Evolutionary conservation across 805 yeast species (phyloP).

Genomic region (Saturnispora dispora): DNA sequence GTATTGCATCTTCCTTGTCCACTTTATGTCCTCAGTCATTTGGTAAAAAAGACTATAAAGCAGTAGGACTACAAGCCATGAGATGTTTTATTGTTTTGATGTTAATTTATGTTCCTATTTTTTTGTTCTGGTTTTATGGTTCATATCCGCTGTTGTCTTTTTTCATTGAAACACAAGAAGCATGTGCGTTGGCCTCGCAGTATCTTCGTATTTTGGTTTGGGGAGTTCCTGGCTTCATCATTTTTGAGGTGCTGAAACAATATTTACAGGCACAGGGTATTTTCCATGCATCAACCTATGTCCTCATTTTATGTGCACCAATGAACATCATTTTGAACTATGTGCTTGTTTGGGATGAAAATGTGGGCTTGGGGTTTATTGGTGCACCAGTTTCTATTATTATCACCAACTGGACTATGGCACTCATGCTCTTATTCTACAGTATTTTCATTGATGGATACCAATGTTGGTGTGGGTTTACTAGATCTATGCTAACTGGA

Average conservation of each 20-base stretch:
- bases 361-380: slow-evolving; percentile 42
- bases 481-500: slow-evolving; percentile 32
- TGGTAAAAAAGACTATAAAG: slow-evolving; percentile 41
- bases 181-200: slow-evolving; percentile 39
- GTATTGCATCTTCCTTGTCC: slow-evolving; percentile 48
- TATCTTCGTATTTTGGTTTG: slow-evolving; percentile 39
- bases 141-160: slow-evolving; percentile 24
- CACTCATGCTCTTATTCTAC: slow-evolving; percentile 32
- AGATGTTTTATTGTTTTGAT: slow-evolving; percentile 41
- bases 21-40: slow-evolving; percentile 54
- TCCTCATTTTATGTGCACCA: slow-evolving; percentile 46
- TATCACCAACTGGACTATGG: slow-evolving; percentile 50
- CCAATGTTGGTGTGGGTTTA: slow-evolving; percentile 44
- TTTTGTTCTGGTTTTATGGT: slow-evolving; percentile 34
- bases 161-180: slow-evolving; percentile 37
- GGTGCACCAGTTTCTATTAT: slow-evolving; percentile 56
- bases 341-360: slow-evolving; percentile 35
- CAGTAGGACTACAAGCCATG: slow-evolving; percentile 44
- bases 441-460: slow-evolving; percentile 37
- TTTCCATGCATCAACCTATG: slow-evolving; percentile 47
- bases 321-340: slow-evolving; percentile 40
- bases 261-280: slow-evolving; percentile 52
- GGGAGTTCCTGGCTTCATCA: slow-evolving; percentile 48
- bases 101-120: slow-evolving; percentile 31
- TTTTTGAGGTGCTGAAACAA: slow-evolving; percentile 48